A percentile compares a stretch with the other conserved stretches of the same genome.
These are phyloP conservation scores for Panicum miliaceum DNA, from an alignment of 176 grass and related monocot species.

Conservation along the genomic window DNA sequence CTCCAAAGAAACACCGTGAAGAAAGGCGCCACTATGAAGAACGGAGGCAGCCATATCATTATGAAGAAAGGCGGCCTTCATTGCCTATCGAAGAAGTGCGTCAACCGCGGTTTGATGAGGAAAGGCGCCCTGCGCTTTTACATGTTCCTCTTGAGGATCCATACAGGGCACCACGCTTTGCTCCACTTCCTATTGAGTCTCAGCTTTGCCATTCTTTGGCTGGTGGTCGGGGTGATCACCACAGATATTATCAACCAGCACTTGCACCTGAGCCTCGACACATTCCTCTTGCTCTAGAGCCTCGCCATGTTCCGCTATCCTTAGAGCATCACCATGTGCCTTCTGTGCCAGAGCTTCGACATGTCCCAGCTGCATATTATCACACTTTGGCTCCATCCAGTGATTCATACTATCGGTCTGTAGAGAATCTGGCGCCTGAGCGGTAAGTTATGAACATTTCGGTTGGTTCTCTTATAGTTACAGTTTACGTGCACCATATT, in stretches of 20 bases:
- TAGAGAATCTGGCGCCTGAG: conserved; percentile 42
- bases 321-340: conserved; percentile 30
- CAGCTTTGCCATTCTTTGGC: conserved; percentile 34
- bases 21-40: conserved; percentile 41
- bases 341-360: conserved; percentile 50
- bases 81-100: conserved; percentile 36
- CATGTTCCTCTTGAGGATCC: conserved; percentile 51
- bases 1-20: conserved; percentile 9
- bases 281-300: conserved; percentile 25
- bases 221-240: conserved; percentile 33
- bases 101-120: conserved; percentile 22
- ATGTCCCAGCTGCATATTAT: conserved; percentile 49
- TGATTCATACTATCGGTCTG: conserved; percentile 55
- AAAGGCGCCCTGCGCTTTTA: conserved; percentile 35
- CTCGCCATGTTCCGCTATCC: conserved; percentile 21
- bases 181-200: conserved; percentile 42
- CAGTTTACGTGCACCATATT: conserved; percentile 9
- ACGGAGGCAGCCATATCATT: conserved; percentile 33
- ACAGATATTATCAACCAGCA: conserved; percentile 43
- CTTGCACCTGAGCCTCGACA: conserved; percentile 32
- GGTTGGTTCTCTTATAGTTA: conserved; percentile 14
- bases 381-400: conserved; percentile 43
- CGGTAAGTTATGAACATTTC: conserved; percentile 41
- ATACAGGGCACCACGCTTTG: conserved; percentile 45
- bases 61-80: conserved; percentile 37